Conservation (phyloP, 495 filamentous ascomycete species). For the Saxophila tyrrhenica region DNA sequence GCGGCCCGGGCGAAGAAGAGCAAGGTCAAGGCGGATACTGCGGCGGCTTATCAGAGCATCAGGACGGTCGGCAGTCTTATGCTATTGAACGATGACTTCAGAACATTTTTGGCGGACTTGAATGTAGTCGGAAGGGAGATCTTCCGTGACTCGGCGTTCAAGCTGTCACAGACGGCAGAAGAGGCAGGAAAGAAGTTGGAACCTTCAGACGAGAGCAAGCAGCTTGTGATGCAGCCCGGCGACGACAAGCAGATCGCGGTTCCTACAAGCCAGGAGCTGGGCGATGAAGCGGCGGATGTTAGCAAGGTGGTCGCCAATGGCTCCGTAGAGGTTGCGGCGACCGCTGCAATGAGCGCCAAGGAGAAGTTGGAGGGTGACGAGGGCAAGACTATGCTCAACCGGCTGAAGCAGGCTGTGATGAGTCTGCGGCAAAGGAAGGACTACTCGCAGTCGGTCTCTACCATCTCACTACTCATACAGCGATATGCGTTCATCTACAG, state of each 20-base stretch:
- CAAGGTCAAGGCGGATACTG: slow-evolving; percentile 65
- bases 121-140: slow-evolving; percentile 70
- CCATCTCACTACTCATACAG: slow-evolving; percentile 60
- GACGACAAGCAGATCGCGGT: slow-evolving; percentile 38
- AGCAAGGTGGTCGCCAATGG: slow-evolving; percentile 53
- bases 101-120: slow-evolving; percentile 74
- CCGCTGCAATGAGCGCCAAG: slow-evolving; percentile 52
- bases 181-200: slow-evolving; percentile 60
- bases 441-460: slow-evolving; percentile 77
- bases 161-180: slow-evolving; percentile 58
- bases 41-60: slow-evolving; percentile 72
- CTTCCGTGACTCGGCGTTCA: slow-evolving; percentile 75
- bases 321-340: slow-evolving; percentile 50
- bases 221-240: slow-evolving; percentile 45
- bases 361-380: slow-evolving; percentile 61
- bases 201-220: slow-evolving; percentile 50
- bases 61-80: slow-evolving; percentile 74
- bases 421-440: slow-evolving; percentile 65
- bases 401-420: slow-evolving; percentile 64
- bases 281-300: slow-evolving; percentile 50
- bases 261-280: slow-evolving; percentile 49
- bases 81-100: slow-evolving; percentile 81
- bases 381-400: slow-evolving; percentile 57
- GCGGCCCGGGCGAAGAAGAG: slow-evolving; percentile 48
- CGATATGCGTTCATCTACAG: slow-evolving; percentile 70